Percentiles rank a stretch among this genome's conserved stretches.
Evolutionary conservation across 2,329 filamentous ascomycete genomes (phyloP).

Genomic region (Paracorniculantispora psalliotae): DNA sequence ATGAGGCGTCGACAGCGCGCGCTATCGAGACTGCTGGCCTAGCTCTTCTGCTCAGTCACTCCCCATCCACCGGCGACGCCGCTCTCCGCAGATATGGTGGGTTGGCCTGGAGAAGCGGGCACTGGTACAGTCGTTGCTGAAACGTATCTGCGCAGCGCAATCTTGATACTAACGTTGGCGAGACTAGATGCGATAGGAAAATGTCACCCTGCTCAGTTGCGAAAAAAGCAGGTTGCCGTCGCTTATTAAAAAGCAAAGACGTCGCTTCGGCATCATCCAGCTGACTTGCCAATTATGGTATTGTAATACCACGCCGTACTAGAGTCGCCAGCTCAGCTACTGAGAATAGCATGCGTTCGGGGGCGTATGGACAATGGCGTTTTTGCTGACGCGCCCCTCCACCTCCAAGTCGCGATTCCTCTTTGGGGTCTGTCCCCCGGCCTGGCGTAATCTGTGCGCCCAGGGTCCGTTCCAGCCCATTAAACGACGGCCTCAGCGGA

Average conservation of each 20-base stretch:
- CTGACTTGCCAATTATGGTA: not conserved
- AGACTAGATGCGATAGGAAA: not conserved
- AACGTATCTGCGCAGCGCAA: not conserved
- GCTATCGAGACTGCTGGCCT: not conserved
- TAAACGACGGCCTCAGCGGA: not conserved
- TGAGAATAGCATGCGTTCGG: not conserved
- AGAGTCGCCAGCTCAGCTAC: not conserved
- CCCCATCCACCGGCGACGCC: not conserved
- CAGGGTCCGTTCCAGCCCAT: constrained; percentile 3
- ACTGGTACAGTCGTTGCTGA: not conserved
- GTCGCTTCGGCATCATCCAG: not conserved
- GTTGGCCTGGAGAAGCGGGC: not conserved
- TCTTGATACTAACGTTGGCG: not conserved
- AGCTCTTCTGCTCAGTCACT: not conserved
- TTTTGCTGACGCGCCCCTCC: constrained; percentile 10
- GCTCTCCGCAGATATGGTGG: not conserved
- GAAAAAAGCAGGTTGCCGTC: not conserved
- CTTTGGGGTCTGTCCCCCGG: constrained; percentile 11
- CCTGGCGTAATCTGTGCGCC: constrained; percentile 8
- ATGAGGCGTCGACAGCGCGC: not conserved
- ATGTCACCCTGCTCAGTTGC: not conserved
- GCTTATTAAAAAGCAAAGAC: not conserved
- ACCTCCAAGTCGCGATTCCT: constrained; percentile 6
- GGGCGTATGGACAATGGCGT: constrained; percentile 1
- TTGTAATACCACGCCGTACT: not conserved